A percentile compares a stretch with the other conserved stretches of the same genome.
Evolutionary conservation across 768 basidiomycete species (phyloP).

Genomic region (Collybia mongolica): DNA sequence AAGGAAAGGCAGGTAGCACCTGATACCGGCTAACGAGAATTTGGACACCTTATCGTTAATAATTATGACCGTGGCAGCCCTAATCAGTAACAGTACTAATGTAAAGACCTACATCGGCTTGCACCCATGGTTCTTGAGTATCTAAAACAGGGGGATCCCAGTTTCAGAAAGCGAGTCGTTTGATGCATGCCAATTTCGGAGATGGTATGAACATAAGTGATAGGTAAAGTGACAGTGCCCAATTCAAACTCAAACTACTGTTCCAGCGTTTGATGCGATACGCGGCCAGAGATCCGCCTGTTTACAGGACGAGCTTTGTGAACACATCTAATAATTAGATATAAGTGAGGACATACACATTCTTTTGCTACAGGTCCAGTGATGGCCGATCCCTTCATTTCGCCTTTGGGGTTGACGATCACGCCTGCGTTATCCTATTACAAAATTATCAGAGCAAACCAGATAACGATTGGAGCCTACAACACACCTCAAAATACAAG

Average conservation of each 20-base stretch:
- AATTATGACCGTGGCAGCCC: too few relatives aligned
- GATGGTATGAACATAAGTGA: slow-evolving; percentile 15
- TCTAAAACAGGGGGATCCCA: too few relatives aligned
- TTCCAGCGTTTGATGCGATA: slow-evolving; percentile 98
- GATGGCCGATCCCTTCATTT: slow-evolving; percentile 99
- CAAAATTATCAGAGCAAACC: neutral
- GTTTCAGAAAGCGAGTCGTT: neutral
- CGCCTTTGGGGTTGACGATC: slow-evolving; percentile 98
- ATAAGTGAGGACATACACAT: slow-evolving; percentile 67
- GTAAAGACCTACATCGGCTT: neutral
- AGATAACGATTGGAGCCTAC: neutral
- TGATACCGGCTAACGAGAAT: neutral
- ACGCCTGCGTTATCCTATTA: slow-evolving; percentile 90
- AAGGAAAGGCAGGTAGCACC: slow-evolving; percentile 10
- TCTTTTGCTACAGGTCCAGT: slow-evolving; percentile 99
- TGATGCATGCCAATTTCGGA: slow-evolving; percentile 13
- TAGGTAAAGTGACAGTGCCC: slow-evolving; percentile 12
- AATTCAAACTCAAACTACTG: slow-evolving; percentile 73
- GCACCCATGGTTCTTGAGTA: neutral
- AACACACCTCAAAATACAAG: slow-evolving; percentile 90
- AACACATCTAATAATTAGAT: neutral
- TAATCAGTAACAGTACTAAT: too few relatives aligned
- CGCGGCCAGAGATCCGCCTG: slow-evolving; percentile 98
- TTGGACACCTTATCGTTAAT: too few relatives aligned
- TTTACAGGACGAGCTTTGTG: neutral